Conservation (phyloP, 495 filamentous ascomycete genomes). For the Trypethelium eluteriae region DNA sequence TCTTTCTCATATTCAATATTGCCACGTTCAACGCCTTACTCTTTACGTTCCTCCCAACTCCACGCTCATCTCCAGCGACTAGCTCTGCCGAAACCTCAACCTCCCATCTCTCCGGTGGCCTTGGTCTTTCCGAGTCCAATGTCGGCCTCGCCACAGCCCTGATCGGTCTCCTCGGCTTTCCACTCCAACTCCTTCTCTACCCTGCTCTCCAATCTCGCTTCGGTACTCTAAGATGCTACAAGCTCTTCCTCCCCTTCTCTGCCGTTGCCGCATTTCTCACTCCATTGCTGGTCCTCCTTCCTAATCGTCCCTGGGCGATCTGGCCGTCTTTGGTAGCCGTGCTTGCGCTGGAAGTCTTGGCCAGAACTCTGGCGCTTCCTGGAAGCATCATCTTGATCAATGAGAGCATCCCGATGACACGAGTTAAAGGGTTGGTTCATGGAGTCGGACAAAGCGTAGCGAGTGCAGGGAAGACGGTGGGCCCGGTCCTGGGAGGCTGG, state of each 20-base stretch:
- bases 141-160: background rate
- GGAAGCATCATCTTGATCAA: conserved; percentile 7
- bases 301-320: background rate
- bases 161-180: conserved; percentile 3
- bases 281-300: background rate
- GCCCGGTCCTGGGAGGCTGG: background rate
- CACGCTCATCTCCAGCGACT: conserved; percentile 31
- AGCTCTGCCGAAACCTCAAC: background rate
- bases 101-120: background rate
- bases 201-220: background rate
- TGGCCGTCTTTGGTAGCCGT: background rate
- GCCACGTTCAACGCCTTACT: conserved; percentile 65
- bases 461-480: conserved; percentile 3
- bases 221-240: background rate
- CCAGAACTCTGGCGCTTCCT: background rate
- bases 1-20: conserved; percentile 59
- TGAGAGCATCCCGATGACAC: background rate
- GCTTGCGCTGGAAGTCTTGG: background rate
- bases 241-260: background rate
- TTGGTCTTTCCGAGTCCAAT: background rate
- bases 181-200: background rate
- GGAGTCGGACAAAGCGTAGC: conserved; percentile 6
- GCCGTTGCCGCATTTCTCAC: background rate
- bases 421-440: background rate
- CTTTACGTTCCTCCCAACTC: conserved; percentile 59